These are phyloP conservation scores for Boletus bicolor DNA, from an alignment of 768 basidiomycete species.

Conservation along the genomic window DNA sequence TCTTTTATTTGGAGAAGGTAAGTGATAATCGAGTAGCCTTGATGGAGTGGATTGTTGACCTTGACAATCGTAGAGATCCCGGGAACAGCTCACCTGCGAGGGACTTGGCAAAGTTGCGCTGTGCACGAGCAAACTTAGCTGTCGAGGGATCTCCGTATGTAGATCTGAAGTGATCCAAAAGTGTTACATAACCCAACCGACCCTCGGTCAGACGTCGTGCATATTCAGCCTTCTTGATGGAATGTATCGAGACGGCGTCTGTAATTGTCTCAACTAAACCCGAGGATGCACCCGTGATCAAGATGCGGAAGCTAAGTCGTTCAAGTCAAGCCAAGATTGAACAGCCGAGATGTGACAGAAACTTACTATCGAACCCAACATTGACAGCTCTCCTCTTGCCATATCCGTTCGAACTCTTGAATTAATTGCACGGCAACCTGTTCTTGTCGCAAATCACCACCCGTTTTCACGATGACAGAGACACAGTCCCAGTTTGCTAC, in stretches of 20 bases:
- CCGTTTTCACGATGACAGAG: constrained; percentile 98
- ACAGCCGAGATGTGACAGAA: not conserved
- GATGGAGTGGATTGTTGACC: not conserved
- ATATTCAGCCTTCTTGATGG: constrained; percentile 98
- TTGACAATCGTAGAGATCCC: not conserved
- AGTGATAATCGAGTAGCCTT: constrained; percentile 93
- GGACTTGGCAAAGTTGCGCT: constrained; percentile 91
- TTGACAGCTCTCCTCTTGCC: constrained; percentile 87
- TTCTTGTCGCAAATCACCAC: constrained; percentile 94
- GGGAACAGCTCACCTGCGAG: constrained; percentile 57
- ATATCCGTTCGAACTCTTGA: constrained; percentile 88
- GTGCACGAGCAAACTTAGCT: constrained; percentile 85
- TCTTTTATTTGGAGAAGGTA: constrained; percentile 98
- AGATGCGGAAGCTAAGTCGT: constrained; percentile 78
- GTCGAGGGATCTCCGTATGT: constrained; percentile 88
- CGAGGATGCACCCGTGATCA: constrained; percentile 90
- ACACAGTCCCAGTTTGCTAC: constrained; percentile 83
- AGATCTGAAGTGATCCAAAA: constrained; percentile 88
- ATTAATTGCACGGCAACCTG: constrained; percentile 96
- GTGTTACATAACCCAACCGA: constrained; percentile 78
- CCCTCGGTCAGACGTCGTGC: constrained; percentile 81
- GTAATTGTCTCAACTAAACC: constrained; percentile 98
- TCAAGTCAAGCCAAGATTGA: not conserved
- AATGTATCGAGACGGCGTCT: constrained; percentile 97
- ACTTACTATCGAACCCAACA: constrained; percentile 93